Evolutionary conservation across 352 stramenopile species (phyloP).

Genomic region (Globisporangium polare): DNA sequence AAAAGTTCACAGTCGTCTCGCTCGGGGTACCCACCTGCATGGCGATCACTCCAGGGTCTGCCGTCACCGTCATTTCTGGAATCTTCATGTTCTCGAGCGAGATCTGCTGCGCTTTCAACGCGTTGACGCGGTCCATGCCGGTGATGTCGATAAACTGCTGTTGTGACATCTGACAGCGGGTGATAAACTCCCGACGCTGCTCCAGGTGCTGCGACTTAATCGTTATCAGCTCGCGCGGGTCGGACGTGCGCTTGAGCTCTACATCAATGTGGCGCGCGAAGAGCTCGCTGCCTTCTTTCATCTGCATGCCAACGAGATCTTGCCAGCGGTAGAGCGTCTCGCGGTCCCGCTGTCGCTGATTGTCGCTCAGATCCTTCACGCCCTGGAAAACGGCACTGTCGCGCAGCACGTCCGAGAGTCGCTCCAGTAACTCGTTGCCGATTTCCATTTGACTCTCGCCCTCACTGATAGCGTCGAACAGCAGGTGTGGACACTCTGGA

Average conservation of each 20-base stretch:
- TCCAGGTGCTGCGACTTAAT: constrained; percentile 63
- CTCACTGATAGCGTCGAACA: constrained; percentile 52
- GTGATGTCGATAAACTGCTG: constrained; percentile 78
- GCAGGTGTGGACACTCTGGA: constrained; percentile 47
- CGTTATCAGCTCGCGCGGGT: constrained; percentile 43
- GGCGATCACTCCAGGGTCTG: constrained; percentile 32
- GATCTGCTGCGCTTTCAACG: constrained; percentile 64
- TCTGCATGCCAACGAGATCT: constrained; percentile 74
- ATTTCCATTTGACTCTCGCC: constrained; percentile 21
- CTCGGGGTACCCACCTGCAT: constrained; percentile 41
- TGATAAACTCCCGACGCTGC: constrained; percentile 61
- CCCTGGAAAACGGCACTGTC: constrained; percentile 68
- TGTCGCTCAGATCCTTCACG: constrained; percentile 51
- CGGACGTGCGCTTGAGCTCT: constrained; percentile 40
- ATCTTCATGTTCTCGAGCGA: constrained; percentile 73
- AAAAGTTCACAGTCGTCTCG: no score
- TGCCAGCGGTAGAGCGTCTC: constrained; percentile 80
- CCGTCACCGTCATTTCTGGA: constrained; percentile 59
- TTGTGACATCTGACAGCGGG: constrained; percentile 68
- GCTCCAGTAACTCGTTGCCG: constrained; percentile 51
- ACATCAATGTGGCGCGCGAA: constrained; percentile 49
- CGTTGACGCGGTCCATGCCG: constrained; percentile 55
- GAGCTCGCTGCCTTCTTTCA: constrained; percentile 76
- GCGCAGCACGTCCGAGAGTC: constrained; percentile 51
- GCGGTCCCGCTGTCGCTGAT: constrained; percentile 57